Conservation (phyloP, 2,329 filamentous ascomycete species). For the Xylaria hypoxylon region DNA sequence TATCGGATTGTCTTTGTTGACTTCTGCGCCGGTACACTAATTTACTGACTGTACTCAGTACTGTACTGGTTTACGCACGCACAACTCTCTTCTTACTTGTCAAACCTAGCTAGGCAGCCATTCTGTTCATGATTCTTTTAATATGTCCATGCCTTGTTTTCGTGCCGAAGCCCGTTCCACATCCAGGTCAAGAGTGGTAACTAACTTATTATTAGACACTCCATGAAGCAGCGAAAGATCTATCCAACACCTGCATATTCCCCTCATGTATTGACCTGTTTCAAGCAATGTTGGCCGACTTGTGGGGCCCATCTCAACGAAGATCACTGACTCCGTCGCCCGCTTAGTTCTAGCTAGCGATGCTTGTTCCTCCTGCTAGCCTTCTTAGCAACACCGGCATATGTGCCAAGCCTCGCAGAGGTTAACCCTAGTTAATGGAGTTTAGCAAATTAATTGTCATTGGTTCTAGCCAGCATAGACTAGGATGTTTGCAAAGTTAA, state of each 20-base stretch:
- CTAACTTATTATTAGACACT: slow-evolving; percentile 31
- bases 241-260: slow-evolving; percentile 30
- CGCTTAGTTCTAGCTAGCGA: slow-evolving; percentile 54
- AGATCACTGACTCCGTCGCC: slow-evolving; percentile 52
- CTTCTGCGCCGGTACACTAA: slow-evolving; percentile 1
- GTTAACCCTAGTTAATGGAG: slow-evolving; percentile 36
- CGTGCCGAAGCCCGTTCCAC: slow-evolving; percentile 27
- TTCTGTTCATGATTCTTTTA: slow-evolving; percentile 14
- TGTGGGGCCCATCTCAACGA: slow-evolving; percentile 53
- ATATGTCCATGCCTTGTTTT: slow-evolving; percentile 3
- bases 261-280: slow-evolving; percentile 49
- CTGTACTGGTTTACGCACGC: slow-evolving; percentile 1
- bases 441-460: slow-evolving; percentile 41
- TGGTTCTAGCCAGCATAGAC: slow-evolving; percentile 33
- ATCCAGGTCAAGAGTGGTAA: slow-evolving; percentile 17
- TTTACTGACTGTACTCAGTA: too few species aligned
- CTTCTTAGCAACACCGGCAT: slow-evolving; percentile 35
- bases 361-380: slow-evolving; percentile 41
- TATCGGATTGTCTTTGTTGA: slow-evolving; percentile 14
- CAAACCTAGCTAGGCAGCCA: not conserved
- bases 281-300: slow-evolving; percentile 54
- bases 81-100: not conserved
- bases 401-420: slow-evolving; percentile 37
- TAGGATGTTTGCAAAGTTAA: slow-evolving; percentile 27
- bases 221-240: slow-evolving; percentile 20